Conservation (phyloP, 495 filamentous ascomycete genomes). For the Parachaetomium inaequale region DNA sequence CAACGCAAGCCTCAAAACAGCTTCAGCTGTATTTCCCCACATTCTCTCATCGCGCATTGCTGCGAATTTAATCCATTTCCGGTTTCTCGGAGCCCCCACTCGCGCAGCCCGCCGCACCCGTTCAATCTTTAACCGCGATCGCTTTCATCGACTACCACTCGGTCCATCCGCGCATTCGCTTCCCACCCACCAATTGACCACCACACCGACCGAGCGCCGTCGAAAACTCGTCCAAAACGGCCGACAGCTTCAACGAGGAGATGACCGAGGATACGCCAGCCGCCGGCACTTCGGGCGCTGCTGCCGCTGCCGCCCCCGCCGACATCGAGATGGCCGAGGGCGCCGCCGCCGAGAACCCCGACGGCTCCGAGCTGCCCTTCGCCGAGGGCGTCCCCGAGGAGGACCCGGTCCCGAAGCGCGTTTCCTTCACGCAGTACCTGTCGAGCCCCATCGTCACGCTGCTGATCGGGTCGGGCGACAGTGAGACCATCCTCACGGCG, state of each 20-base stretch:
- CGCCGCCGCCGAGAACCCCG: constrained; percentile 21
- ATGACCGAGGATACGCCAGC: constrained; percentile 35
- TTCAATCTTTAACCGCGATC: neutral
- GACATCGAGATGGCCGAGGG: constrained; percentile 51
- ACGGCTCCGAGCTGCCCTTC: constrained; percentile 39
- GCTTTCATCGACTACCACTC: too few relatives aligned
- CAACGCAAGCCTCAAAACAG: neutral
- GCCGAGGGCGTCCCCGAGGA: constrained; percentile 38
- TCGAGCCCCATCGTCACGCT: constrained; percentile 77
- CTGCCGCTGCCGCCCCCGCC: constrained; percentile 32
- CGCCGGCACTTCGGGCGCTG: constrained; percentile 15
- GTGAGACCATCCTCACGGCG: constrained; percentile 62
- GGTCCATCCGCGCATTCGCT: too few relatives aligned
- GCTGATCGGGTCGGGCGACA: constrained; percentile 61
- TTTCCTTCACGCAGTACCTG: constrained; percentile 57
- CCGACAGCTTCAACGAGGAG: constrained; percentile 41
- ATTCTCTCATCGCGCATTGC: neutral
- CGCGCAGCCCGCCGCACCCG: neutral
- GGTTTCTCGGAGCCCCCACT: neutral
- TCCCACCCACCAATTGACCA: neutral
- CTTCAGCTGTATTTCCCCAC: neutral
- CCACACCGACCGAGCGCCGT: neutral
- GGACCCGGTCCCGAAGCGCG: constrained; percentile 35
- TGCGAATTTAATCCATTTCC: neutral
- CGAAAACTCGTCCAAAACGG: constrained; percentile 24